A percentile compares a stretch with the other conserved stretches of the same genome.
Conservation (phyloP, 2,329 filamentous ascomycete genomes). For the Botrytis byssoidea region DNA sequence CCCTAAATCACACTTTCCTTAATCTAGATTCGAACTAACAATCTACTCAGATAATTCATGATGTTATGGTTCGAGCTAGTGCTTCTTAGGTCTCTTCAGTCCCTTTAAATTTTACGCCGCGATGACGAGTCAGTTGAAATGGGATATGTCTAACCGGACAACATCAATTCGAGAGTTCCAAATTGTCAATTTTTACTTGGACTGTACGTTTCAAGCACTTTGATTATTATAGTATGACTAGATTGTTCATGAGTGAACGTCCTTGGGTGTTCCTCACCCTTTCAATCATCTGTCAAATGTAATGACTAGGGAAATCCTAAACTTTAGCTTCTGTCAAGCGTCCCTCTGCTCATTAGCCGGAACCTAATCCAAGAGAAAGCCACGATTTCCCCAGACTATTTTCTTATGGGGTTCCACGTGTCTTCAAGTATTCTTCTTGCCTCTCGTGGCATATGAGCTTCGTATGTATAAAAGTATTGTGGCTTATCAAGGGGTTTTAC, state of each 20-base stretch:
- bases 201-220: background rate
- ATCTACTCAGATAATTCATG: background rate
- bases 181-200: background rate
- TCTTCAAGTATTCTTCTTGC: too few species aligned
- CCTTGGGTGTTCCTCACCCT: background rate
- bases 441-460: too few species aligned
- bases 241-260: background rate
- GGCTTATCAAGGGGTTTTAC: too few species aligned
- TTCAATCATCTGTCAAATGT: background rate
- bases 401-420: too few species aligned
- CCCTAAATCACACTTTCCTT: background rate
- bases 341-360: background rate
- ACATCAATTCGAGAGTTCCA: background rate
- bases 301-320: background rate
- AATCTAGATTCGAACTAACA: background rate
- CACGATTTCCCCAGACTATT: background rate
- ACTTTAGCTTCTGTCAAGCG: background rate
- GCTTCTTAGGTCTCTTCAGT: background rate
- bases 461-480: too few species aligned
- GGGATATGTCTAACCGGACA: background rate
- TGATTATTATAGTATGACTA: background rate
- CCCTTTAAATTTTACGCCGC: background rate
- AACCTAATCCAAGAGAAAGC: background rate
- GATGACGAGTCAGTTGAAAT: background rate
- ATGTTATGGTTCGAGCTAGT: background rate